Percentiles rank a stretch among this genome's conserved stretches.
Evolutionary conservation across 768 basidiomycete species (phyloP).

Genomic region (Artomyces pyxidatus): DNA sequence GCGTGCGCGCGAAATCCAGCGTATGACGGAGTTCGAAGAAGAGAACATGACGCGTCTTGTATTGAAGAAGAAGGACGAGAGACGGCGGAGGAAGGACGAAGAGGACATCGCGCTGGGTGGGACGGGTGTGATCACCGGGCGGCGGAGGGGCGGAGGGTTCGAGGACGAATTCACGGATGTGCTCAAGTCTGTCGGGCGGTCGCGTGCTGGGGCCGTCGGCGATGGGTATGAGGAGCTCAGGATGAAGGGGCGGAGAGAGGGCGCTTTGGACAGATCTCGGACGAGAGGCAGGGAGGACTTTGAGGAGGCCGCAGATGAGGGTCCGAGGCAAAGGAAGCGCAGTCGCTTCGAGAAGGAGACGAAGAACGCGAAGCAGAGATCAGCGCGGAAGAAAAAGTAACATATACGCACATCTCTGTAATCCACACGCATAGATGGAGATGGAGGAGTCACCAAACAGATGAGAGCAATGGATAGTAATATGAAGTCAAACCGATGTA

Average conservation of each 20-base stretch:
- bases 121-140: conserved; percentile 35
- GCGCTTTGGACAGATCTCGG: conserved; percentile 53
- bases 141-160: conserved; percentile 58
- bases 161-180: conserved; percentile 85
- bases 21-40: conserved; percentile 86
- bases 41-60: conserved; percentile 88
- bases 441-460: too few species aligned
- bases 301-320: conserved; percentile 23
- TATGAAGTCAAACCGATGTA: background rate
- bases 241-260: conserved; percentile 53
- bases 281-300: conserved; percentile 24
- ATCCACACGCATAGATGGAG: too few species aligned
- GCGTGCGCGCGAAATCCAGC: conserved; percentile 72
- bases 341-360: conserved; percentile 37
- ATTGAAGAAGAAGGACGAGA: conserved; percentile 82
- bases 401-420: background rate
- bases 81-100: conserved; percentile 69
- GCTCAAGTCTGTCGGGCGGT: conserved; percentile 49
- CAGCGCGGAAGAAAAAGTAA: conserved; percentile 12
- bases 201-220: conserved; percentile 29
- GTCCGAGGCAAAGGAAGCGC: conserved; percentile 29
- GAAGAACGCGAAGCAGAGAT: conserved; percentile 27
- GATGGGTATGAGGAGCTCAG: conserved; percentile 84
- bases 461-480: background rate
- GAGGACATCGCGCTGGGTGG: conserved; percentile 84